Base-by-base conservation (phyloP, 176 grass and related monocot species). In the Oryza glumipatula region DNA sequence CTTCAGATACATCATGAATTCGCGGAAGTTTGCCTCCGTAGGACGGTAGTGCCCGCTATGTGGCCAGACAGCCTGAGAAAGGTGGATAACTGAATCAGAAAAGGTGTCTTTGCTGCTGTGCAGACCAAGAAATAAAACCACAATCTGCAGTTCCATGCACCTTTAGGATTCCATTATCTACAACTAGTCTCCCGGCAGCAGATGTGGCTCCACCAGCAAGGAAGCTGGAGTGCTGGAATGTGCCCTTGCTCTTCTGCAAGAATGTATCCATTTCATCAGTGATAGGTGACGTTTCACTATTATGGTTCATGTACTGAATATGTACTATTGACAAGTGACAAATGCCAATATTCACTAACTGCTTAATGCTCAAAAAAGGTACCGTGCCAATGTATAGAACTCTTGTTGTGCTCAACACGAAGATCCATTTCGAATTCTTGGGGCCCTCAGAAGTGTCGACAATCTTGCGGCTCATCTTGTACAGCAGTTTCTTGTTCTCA, bases 181-280 rank as follows among this genome's bases (percentile, higher is more conserved):
- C 86, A 10, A 96, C 63, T 66, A 96, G 82, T 92, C 92, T 90
- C 47, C 93, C 96, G 3, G 96, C 96, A 72, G 96, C 91, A 84
- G 93, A 96, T 48, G 93, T 99, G 67, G 96, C 96, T 91, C 93
- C 96, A 67, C 96, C 96, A 11, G 96, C 93, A 67, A 99, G 93
- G 82, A 99, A 99, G 92, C 96, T 99, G 45, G 96, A 99, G 63
- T 98, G 96, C 88, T 98, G 96, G 91, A 98, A 98, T 88, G 84
- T 94, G 24, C 96, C 96, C 68, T 90, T 98, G 54, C 80, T 92
- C 86, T 98, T 98, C 96, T 98, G 93, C 73, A 93, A 65, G 32
- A 71, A 35, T 70, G 21, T 78, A 33, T 44, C 75, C 65, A 22
- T 80, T 54, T 87, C n/a, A 74, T 83, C 23, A 71, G 89, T 75